Percentiles rank a stretch among this genome's conserved stretches.
phyloP scores from a whole-genome alignment of 148 eudicot species.

The Vaccinium macrocarpon region DNA sequence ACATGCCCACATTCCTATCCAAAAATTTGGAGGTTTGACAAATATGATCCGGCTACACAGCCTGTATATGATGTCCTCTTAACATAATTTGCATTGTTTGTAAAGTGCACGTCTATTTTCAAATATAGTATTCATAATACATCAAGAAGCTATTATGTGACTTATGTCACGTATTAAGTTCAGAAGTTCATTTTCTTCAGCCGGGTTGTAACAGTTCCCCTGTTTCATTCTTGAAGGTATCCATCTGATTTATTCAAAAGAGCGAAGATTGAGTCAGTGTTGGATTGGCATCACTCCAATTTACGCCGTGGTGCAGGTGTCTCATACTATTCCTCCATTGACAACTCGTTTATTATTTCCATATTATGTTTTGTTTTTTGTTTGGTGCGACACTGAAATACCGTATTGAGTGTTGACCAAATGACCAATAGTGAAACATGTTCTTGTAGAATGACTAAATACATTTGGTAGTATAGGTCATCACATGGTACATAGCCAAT shows the following conservation, averaged over 20 bases:
- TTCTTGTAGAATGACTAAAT: background rate
- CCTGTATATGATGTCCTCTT: background rate
- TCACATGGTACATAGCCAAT: background rate
- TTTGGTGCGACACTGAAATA: background rate
- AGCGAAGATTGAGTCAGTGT: slow-evolving; percentile 82
- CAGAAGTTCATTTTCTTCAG: background rate
- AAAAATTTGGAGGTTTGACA: background rate
- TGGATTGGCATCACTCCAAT: slow-evolving; percentile 97
- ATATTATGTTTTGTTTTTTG: background rate
- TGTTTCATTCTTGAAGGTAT: slow-evolving; percentile 49
- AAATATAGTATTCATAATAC: background rate
- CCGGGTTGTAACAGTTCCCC: slow-evolving; percentile 4
- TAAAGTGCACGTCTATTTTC: background rate
- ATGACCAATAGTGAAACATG: background rate
- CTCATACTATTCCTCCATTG: background rate
- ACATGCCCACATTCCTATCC: background rate
- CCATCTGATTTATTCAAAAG: slow-evolving; percentile 80
- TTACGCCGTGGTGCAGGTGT: slow-evolving; percentile 82
- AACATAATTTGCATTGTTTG: background rate
- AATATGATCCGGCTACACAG: background rate
- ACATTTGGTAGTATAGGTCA: background rate
- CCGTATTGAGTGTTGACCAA: background rate
- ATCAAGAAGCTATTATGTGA: background rate
- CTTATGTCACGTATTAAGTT: background rate
- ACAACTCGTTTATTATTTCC: background rate